phyloP scores from a whole-genome alignment of 139 green algal species.

The Yamagishiella unicocca region DNA sequence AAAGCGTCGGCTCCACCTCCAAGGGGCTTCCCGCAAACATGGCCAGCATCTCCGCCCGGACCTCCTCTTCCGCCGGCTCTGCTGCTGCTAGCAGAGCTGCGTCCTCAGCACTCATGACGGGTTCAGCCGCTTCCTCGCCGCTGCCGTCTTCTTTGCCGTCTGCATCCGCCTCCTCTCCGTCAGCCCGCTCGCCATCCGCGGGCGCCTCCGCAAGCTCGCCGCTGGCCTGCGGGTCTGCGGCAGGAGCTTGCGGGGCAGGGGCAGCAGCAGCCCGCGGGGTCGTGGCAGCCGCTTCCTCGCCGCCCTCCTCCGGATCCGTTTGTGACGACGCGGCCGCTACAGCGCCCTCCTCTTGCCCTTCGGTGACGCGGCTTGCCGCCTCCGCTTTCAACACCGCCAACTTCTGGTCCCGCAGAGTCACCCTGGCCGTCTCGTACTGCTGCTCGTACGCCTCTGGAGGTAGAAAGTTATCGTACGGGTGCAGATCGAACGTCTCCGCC shows the following conservation, averaged over 20 bases:
- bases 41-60: slow-evolving; percentile 54
- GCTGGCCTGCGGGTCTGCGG: neutral
- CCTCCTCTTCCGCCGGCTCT: slow-evolving; percentile 54
- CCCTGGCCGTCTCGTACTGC: slow-evolving; percentile 37
- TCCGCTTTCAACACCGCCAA: neutral
- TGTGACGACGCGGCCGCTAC: neutral
- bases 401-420: slow-evolving; percentile 37
- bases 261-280: neutral
- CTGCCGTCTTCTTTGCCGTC: neutral
- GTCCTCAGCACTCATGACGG: neutral
- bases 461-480: slow-evolving; percentile 76
- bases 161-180: neutral
- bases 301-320: neutral
- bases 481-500: slow-evolving; percentile 72
- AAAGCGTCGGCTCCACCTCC: slow-evolving; percentile 40
- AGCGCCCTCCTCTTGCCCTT: neutral
- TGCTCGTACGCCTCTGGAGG: slow-evolving; percentile 63
- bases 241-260: neutral
- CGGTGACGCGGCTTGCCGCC: neutral
- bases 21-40: slow-evolving; percentile 22
- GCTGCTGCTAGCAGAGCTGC: neutral
- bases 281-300: neutral
- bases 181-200: neutral
- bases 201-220: neutral
- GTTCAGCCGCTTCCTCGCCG: neutral